These are phyloP conservation scores for Psidium friedrichsthalianum DNA, from an alignment of 345 rosid genomes.

Conservation along the genomic window DNA sequence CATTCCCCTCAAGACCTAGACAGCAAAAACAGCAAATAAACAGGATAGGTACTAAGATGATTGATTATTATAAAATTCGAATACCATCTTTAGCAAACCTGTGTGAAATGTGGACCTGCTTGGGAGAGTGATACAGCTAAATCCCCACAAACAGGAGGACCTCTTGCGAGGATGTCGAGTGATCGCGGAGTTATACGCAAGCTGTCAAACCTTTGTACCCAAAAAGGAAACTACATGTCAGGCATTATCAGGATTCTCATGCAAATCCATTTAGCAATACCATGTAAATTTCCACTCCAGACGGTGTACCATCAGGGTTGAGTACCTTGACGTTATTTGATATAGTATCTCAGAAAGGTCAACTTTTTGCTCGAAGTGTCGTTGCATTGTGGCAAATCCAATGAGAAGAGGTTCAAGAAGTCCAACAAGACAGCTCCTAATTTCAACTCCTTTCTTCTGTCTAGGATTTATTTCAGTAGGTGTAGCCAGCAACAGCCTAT, in stretches of 20 bases:
- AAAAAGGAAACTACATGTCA: constrained; percentile 12
- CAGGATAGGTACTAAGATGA: background rate
- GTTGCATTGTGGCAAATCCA: constrained; percentile 99
- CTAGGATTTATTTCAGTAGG: constrained; percentile 83
- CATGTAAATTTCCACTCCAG: background rate
- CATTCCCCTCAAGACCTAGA: constrained; percentile 69
- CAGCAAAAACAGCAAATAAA: background rate
- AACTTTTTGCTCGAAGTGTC: constrained; percentile 81
- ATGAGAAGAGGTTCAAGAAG: constrained; percentile 95
- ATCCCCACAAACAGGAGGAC: constrained; percentile 94
- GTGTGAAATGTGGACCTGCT: constrained; percentile 96
- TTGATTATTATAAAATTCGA: background rate
- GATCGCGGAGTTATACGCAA: constrained; percentile 90
- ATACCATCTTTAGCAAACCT: constrained; percentile 30
- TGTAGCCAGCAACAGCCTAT: constrained; percentile 69
- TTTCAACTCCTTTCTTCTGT: constrained; percentile 79
- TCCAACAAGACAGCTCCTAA: constrained; percentile 91
- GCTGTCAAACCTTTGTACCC: constrained; percentile 77
- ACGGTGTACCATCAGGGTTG: background rate
- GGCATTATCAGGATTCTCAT: background rate
- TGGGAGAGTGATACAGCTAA: constrained; percentile 96
- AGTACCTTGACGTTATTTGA: constrained; percentile 89
- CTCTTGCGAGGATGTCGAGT: constrained; percentile 78
- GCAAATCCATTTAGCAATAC: background rate
- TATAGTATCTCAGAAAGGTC: constrained; percentile 82